Base-by-base conservation (phyloP, 2,329 filamentous ascomycete species). In the Aspergillus spinulosporus region DNA sequence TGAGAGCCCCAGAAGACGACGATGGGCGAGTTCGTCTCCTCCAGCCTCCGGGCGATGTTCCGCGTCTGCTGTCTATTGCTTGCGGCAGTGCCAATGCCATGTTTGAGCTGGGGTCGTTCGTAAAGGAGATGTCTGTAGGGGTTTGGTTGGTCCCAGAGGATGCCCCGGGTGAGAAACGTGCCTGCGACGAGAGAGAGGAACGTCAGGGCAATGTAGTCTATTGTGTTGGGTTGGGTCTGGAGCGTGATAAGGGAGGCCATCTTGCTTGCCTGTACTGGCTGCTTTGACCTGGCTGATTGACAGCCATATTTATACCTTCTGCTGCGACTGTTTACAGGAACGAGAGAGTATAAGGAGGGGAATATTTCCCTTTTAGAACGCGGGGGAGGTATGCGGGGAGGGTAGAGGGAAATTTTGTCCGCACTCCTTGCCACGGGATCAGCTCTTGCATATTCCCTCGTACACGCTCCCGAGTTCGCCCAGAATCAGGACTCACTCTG, bases 1-100 rank as follows among this genome's bases (percentile, higher is more conserved):
- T 97, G 92, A 26, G 92, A 96, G 62, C 92, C 92, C 74, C 95
- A 97, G 80, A 97, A 94, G 67, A 96, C 85, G 61, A 96, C 86
- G 68, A 90, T 92, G 77, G 96, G 94, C 79, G 68, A 66, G 12
- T 66, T 66, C 1, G 71, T 68, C 55, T 79, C 73, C 31, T 72
- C 68, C 8, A 80, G 62, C 44, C 74, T 75, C 55, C 76, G 69
- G 0, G 76, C 75, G 56, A 83, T 76, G 58, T 82, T 75, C 43
- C 78, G 72, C 0, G 78, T 80, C 36, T 71, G 70, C 51, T 70
- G 71, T n/a, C 48, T 54, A 26, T 56, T 47, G 28, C 57, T 56
- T 3, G 60, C 43, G 5, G 59, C 53, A 8, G 49, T 5, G 21
- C 57, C 52, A 5, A 60, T 61, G 34, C 32, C 69, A 50, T 72